These are phyloP conservation scores for Termitomyces sp. DNA, from an alignment of 768 basidiomycete genomes.

Conservation along the genomic window DNA sequence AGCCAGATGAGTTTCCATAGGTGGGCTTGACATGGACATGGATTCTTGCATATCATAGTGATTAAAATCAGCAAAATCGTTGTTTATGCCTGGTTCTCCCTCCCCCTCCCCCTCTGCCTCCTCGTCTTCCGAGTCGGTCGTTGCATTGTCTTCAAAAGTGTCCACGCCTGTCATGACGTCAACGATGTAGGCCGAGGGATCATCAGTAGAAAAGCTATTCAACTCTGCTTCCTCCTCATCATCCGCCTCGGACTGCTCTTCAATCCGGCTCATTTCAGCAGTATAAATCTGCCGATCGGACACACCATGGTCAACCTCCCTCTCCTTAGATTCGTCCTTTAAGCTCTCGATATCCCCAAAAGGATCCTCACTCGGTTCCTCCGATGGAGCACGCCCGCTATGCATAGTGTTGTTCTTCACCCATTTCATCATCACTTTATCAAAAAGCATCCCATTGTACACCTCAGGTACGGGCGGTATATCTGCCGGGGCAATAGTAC, in stretches of 20 bases:
- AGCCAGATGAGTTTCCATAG: constrained; percentile 1
- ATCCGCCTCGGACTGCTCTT: constrained; percentile 42
- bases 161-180: constrained; percentile 46
- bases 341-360: constrained; percentile 91
- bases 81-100: constrained; percentile 9
- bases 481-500: constrained; percentile 77
- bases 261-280: constrained; percentile 41
- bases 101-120: constrained; percentile 7
- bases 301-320: constrained; percentile 13
- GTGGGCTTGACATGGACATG: constrained; percentile 8
- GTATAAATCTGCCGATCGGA: constrained; percentile 10
- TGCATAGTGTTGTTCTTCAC: constrained; percentile 47
- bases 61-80: constrained; percentile 29
- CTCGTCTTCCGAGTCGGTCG: constrained; percentile 49
- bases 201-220: constrained; percentile 71
- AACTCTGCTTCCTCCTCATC: constrained; percentile 66
- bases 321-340: constrained; percentile 50
- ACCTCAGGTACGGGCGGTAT: constrained; percentile 69
- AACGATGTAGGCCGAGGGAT: constrained; percentile 44
- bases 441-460: constrained; percentile 86
- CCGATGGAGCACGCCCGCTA: constrained; percentile 24
- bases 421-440: constrained; percentile 82
- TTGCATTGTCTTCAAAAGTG: constrained; percentile 33
- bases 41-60: constrained; percentile 23
- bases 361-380: constrained; percentile 73